These are phyloP conservation scores for Fusarium domesticum DNA, from an alignment of 2,329 filamentous ascomycete genomes.

Conservation along the genomic window DNA sequence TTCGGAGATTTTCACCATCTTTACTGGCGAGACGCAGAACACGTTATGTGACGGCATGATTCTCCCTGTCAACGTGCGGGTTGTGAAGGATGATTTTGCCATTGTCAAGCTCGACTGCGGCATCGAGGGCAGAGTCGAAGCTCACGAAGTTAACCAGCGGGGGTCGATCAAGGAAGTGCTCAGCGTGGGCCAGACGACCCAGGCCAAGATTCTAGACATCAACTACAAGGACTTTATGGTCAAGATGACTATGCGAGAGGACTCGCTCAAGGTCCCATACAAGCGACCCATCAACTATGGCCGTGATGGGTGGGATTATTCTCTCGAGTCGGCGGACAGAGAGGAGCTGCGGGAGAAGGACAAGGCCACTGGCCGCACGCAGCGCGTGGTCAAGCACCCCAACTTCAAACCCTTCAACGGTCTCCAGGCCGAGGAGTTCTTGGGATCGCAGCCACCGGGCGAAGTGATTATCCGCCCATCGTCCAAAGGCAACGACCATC, in stretches of 20 bases:
- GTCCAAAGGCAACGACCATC: constrained; percentile 90
- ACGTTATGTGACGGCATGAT: constrained; percentile 88
- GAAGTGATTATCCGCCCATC: constrained; percentile 95
- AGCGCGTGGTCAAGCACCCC: constrained; percentile 96
- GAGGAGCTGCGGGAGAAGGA: constrained; percentile 85
- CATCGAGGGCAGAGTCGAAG: constrained; percentile 82
- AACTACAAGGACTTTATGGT: constrained; percentile 83
- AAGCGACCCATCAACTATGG: constrained; percentile 67
- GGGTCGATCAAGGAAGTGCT: constrained; percentile 71
- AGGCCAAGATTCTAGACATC: constrained; percentile 82
- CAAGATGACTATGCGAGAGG: constrained; percentile 81
- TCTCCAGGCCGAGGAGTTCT: constrained; percentile 86
- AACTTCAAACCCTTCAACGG: constrained; percentile 93
- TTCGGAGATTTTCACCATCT: constrained; percentile 90
- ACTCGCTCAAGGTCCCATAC: constrained; percentile 71
- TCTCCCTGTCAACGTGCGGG: constrained; percentile 80
- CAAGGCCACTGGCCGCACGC: constrained; percentile 76
- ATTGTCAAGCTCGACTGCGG: constrained; percentile 93
- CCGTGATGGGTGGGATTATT: constrained; percentile 82
- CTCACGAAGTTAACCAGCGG: constrained; percentile 75
- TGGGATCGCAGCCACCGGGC: constrained; percentile 79
- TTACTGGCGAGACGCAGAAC: constrained; percentile 87
- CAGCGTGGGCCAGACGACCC: constrained; percentile 76
- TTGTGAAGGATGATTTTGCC: constrained; percentile 88
- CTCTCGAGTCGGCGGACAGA: constrained; percentile 75